Conservation (phyloP, 441 rosid species). For the Lagerstroemia fauriei region DNA sequence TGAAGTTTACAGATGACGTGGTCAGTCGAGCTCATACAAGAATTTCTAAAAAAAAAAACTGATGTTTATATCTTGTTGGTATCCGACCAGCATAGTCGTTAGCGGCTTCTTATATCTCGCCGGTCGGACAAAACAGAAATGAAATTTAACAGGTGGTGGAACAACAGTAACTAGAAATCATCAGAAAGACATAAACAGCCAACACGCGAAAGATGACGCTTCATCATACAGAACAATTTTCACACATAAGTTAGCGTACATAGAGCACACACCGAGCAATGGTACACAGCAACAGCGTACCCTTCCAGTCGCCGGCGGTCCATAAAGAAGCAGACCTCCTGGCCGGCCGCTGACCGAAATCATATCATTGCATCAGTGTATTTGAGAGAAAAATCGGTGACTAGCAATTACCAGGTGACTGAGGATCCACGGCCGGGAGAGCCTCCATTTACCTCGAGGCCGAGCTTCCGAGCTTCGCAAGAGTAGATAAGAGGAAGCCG, state of each 20-base stretch:
- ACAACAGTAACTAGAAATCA: background rate
- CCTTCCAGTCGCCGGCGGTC: slow-evolving; percentile 91
- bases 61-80: no score
- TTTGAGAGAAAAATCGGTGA: background rate
- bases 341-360: slow-evolving; percentile 63
- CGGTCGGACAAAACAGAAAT: background rate
- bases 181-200: background rate
- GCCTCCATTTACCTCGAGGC: slow-evolving; percentile 55
- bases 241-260: background rate
- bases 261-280: background rate
- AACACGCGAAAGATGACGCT: background rate
- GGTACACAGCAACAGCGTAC: slow-evolving; percentile 28
- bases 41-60: no score
- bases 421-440: background rate
- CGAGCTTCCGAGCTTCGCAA: slow-evolving; percentile 67
- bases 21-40: no score
- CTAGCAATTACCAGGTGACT: background rate
- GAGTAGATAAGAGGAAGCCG: slow-evolving; percentile 60
- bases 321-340: slow-evolving; percentile 73
- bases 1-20: no score
- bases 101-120: no score
- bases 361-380: background rate
- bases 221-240: background rate
- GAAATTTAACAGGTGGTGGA: no score
- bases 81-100: no score